A percentile compares a stretch with the other conserved stretches of the same genome.
Evolutionary conservation across 2,329 filamentous ascomycete species (phyloP).

Genomic region (Nigrograna mackinnonii): DNA sequence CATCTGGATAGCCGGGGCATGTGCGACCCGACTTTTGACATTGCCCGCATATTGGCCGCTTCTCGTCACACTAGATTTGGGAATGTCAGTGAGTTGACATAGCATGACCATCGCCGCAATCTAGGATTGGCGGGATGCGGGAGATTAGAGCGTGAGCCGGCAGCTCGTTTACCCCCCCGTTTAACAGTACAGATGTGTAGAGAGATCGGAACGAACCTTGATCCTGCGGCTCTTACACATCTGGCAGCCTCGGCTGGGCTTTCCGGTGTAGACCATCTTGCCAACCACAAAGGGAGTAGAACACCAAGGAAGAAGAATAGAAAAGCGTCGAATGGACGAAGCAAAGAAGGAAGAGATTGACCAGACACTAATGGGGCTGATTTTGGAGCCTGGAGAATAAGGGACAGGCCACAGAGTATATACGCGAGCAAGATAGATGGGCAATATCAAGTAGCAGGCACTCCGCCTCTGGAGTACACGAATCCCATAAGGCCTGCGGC

Average conservation of each 20-base stretch:
- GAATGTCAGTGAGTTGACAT: neutral
- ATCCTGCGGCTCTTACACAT: conserved; percentile 75
- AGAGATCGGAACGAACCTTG: conserved; percentile 58
- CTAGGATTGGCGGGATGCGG: too few relatives aligned
- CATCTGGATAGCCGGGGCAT: conserved; percentile 55
- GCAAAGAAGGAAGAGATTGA: too few relatives aligned
- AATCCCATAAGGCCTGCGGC: conserved; percentile 22
- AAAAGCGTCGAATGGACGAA: too few relatives aligned
- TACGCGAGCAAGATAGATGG: neutral
- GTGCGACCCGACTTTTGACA: conserved; percentile 35
- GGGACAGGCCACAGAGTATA: conserved; percentile 5
- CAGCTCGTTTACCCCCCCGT: too few relatives aligned
- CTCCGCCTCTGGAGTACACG: conserved; percentile 30
- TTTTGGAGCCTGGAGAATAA: too few relatives aligned
- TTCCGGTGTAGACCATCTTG: conserved; percentile 45
- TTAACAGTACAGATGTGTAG: too few relatives aligned
- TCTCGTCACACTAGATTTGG: conserved; percentile 38
- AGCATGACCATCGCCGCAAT: too few relatives aligned
- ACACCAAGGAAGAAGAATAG: too few relatives aligned
- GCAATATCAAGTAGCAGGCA: conserved; percentile 8
- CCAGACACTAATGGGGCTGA: too few relatives aligned
- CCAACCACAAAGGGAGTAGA: too few relatives aligned
- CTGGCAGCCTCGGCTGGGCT: conserved; percentile 63
- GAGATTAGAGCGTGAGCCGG: too few relatives aligned
- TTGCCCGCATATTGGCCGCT: conserved; percentile 37